Conservation (phyloP, 2,329 filamentous ascomycete genomes). For the Paraconiothyrium brasiliense region DNA sequence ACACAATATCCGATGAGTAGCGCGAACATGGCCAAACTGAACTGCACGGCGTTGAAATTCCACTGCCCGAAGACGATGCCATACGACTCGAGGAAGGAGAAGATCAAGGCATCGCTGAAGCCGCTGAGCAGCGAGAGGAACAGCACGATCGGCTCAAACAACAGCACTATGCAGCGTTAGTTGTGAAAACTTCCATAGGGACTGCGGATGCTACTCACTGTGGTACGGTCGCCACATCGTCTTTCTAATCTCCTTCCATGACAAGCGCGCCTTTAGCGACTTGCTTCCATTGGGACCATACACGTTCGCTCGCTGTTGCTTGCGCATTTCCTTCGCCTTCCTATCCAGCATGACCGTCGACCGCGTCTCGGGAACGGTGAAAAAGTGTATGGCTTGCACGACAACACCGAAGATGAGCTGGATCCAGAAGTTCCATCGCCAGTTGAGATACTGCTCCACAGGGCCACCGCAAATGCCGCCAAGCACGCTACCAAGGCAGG, state of each 20-base stretch:
- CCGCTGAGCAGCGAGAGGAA: slow-evolving; percentile 75
- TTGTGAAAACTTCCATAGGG: not conserved
- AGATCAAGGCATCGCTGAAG: slow-evolving; percentile 78
- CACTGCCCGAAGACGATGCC: slow-evolving; percentile 72
- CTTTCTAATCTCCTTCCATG: slow-evolving; percentile 52
- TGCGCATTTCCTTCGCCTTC: slow-evolving; percentile 73
- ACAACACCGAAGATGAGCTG: slow-evolving; percentile 80
- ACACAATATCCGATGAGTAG: slow-evolving; percentile 71
- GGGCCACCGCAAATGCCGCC: slow-evolving; percentile 84
- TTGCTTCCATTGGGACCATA: slow-evolving; percentile 74
- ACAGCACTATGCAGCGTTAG: slow-evolving; percentile 59
- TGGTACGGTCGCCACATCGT: slow-evolving; percentile 72
- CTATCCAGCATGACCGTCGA: slow-evolving; percentile 78
- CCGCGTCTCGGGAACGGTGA: slow-evolving; percentile 79
- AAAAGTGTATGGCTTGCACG: slow-evolving; percentile 72
- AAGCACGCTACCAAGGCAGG: slow-evolving; percentile 73
- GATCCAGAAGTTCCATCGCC: slow-evolving; percentile 84
- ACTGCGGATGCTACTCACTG: slow-evolving; percentile 40
- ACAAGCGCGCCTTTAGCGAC: slow-evolving; percentile 39
- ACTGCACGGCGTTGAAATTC: slow-evolving; percentile 65
- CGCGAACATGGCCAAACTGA: slow-evolving; percentile 67
- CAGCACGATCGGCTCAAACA: slow-evolving; percentile 78
- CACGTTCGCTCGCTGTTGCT: slow-evolving; percentile 51
- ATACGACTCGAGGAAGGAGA: slow-evolving; percentile 79
- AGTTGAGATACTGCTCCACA: slow-evolving; percentile 71